Evolutionary conservation across 2,329 filamentous ascomycete species (phyloP).

Genomic region (Tolypocladium cylindrosporum): DNA sequence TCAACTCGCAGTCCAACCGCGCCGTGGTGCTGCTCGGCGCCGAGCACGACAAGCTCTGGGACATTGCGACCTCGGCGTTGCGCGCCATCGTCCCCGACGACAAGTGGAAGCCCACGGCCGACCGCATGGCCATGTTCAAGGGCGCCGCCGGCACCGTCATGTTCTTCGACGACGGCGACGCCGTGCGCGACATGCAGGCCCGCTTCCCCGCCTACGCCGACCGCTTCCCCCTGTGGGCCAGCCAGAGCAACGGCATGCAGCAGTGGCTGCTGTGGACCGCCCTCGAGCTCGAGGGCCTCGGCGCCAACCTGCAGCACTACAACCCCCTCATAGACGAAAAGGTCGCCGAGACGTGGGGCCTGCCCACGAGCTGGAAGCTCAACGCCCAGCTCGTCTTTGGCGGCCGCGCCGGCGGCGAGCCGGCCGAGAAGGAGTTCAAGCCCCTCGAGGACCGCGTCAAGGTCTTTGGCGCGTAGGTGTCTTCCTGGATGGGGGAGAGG

Average conservation of each 20-base stretch:
- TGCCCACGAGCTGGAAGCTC: conserved; percentile 66
- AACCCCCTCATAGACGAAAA: conserved; percentile 74
- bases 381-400: conserved; percentile 82
- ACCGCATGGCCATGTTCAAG: conserved; percentile 47
- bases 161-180: conserved; percentile 73
- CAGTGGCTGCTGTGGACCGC: conserved; percentile 75
- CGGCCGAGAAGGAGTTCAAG: conserved; percentile 54
- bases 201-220: conserved; percentile 67
- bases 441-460: conserved; percentile 58
- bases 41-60: conserved; percentile 86
- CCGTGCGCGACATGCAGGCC: conserved; percentile 55
- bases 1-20: conserved; percentile 83
- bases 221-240: conserved; percentile 67
- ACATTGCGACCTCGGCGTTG: conserved; percentile 47
- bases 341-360: conserved; percentile 57
- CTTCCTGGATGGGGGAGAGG: background rate
- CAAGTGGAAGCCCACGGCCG: conserved; percentile 42
- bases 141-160: conserved; percentile 71
- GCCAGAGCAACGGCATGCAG: conserved; percentile 68
- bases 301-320: conserved; percentile 89
- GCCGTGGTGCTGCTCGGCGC: conserved; percentile 67
- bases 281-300: conserved; percentile 73
- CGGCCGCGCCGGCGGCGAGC: conserved; percentile 41
- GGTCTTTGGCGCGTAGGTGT: conserved; percentile 41
- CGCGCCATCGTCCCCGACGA: conserved; percentile 52